Conservation (phyloP, 2,329 filamentous ascomycete species). For the Metarhizium humberi region DNA sequence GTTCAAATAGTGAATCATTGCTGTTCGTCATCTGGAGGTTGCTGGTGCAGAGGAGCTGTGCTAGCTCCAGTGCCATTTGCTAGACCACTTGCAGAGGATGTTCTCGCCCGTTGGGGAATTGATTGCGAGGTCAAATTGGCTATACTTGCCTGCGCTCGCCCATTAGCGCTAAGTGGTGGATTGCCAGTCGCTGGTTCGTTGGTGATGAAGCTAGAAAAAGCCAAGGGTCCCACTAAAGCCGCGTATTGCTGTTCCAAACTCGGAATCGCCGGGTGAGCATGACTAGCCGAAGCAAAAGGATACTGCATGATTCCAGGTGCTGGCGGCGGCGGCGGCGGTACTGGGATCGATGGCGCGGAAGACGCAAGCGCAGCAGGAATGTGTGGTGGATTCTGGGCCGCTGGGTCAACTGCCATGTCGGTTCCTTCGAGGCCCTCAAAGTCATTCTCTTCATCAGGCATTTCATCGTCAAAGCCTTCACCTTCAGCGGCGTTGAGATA, state of each 20-base stretch:
- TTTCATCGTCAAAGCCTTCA: conserved; percentile 32
- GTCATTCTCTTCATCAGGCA: conserved; percentile 34
- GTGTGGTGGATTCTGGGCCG: conserved; percentile 14
- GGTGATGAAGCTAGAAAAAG: conserved; percentile 19
- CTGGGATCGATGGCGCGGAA: conserved; percentile 15
- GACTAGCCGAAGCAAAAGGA: conserved; percentile 12
- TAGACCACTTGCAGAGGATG: background rate
- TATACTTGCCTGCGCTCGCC: conserved; percentile 19
- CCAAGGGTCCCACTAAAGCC: conserved; percentile 12
- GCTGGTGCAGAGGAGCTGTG: conserved; percentile 26
- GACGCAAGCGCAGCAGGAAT: conserved; percentile 7
- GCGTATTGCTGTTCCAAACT: conserved; percentile 10
- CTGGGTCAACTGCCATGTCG: conserved; percentile 28
- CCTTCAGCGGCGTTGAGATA: conserved; percentile 17
- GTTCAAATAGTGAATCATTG: background rate
- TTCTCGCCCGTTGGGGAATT: conserved; percentile 11
- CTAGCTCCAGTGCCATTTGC: conserved; percentile 20
- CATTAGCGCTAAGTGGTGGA: conserved; percentile 11
- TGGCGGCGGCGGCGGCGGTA: conserved; percentile 19
- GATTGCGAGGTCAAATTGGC: conserved; percentile 17
- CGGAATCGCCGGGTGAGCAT: conserved; percentile 10
- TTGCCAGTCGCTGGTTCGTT: conserved; percentile 14
- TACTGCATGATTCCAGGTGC: conserved; percentile 15
- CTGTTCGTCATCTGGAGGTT: conserved; percentile 4
- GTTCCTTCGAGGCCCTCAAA: conserved; percentile 30